A percentile compares a stretch with the other conserved stretches of the same genome.
phyloP scores from a whole-genome alignment of 192 early-diverging fungal species.

The Gaertneriomyces semiglobifer region DNA sequence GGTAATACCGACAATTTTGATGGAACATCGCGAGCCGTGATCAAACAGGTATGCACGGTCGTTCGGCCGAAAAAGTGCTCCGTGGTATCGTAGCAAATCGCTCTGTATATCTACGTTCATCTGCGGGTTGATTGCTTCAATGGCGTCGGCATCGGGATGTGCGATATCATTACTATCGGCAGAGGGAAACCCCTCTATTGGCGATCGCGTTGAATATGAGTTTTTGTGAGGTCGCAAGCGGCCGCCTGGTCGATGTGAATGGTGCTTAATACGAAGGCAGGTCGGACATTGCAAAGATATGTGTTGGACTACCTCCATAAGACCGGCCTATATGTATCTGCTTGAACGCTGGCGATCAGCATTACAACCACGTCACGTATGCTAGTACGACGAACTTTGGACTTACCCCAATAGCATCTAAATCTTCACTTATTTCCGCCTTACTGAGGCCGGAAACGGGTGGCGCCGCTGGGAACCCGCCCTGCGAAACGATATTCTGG shows the following conservation, averaged over 20 bases:
- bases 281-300: no score
- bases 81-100: conserved; percentile 17
- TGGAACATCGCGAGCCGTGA: conserved; percentile 18
- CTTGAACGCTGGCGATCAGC: no score
- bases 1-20: conserved; percentile 30
- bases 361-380: no score
- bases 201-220: no score
- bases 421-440: conserved; percentile 23
- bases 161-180: no score
- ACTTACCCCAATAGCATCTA: conserved; percentile 19
- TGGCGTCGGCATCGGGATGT: conserved; percentile 1
- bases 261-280: no score
- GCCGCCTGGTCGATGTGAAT: no score
- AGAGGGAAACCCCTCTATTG: no score
- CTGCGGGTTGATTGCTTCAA: not conserved
- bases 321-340: no score
- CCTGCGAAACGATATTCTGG: conserved; percentile 10
- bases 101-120: conserved; percentile 9
- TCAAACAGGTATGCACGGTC: conserved; percentile 31
- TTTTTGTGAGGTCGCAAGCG: no score
- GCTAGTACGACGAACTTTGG: not conserved
- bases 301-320: no score
- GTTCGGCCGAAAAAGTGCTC: conserved; percentile 16
- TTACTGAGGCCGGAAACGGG: conserved; percentile 13
- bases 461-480: conserved; percentile 24